Evolutionary conservation across 495 filamentous ascomycete species (phyloP), one percentile per base, ranked within the genome.

Genomic region (Penicillium pulvis): DNA sequence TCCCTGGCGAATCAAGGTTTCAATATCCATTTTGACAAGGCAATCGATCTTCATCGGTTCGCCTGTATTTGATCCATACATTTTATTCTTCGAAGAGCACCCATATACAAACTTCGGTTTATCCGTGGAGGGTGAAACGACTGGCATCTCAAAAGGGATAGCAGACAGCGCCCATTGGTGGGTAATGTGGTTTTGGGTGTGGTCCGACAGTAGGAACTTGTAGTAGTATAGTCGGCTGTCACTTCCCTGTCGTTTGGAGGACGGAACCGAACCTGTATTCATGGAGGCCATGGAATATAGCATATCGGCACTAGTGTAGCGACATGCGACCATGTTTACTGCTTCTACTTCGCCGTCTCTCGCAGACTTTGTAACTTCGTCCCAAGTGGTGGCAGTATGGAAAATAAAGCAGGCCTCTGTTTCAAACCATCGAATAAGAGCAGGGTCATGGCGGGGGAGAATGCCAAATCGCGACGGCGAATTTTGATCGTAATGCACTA

Each of bases 181-280:
- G 1, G 39, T 39, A 11, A 59, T 53, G 0, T 5, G 7, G 8
- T 53, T 53, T 1, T 42, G 39, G 6, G 39, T 23, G 6, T 59
- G 24, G 16, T 41, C 42, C 17, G 50, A 53, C 10, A 53, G 56
- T 24, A 47, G 17, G 63, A 88, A 88, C 41, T 73, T 70, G 61
- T 87, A 88, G 58, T 87, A 88, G 62, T 88, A 88, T 6, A 90
- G 75, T 23, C 85, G 79, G 55, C 85, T 87, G 61, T 89, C 82
- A 46, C 87, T 84, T 56, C 79, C 79, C 51, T 85, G 82, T n/a
- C 62, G 59, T 4, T 31, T 9, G n/a, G 47, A 14, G 14, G 8
- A n/a, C 6, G 47, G 3, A 10, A n/a, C 3, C 30, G 26, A 31
- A 5, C 57, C 55, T 3, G 82, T 84, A 11, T 72, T 66, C 17